Base-by-base conservation (phyloP, 2,329 filamentous ascomycete genomes). In the Nemania diffusa region DNA sequence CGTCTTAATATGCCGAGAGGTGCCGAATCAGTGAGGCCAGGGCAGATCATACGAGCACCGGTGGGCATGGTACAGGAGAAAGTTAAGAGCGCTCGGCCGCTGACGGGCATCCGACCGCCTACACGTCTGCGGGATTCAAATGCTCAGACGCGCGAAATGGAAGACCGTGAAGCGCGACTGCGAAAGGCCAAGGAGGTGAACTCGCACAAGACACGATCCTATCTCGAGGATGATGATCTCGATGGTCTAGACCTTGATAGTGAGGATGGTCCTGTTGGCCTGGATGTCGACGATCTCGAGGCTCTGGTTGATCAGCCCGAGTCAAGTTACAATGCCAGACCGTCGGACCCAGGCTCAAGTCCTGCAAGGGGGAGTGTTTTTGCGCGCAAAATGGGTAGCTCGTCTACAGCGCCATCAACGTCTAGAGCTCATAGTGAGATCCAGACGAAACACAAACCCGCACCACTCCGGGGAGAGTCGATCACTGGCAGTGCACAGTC, bases 21-120 rank as follows among this genome's bases (percentile, higher is more conserved):
- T 61, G 70, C 76, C 65, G 68, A 81, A 29, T 52, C 69, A 34
- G 75, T 79, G 27, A 76, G 73, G 17, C 69, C 75, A 6, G 77
- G 78, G n/a, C 80, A 81, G 71, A 81, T 90, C 50, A 77, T 65
- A 22, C 80, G 79, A 52, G 86, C 88, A 0, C 88, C 88, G 6
- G 73, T 79, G 1, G 82, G 81, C 57, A 87, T 90, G 86, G 73
- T 87, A 5, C 80, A 84, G 56, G 86, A 88, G 57, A 80, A 84
- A 55, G 80, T 83, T 29, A 83, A 83, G 52, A 81, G 82, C 13
- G 73, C 74, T 9, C 78, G 82, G 60, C 72, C 73, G n/a, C 60
- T 68, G 7, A 32, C 65, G 26, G 69, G 72, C 53, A 69, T 71
- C 22, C 73, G 71, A n/a, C 64, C 70, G n/a, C 68, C 69, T 13